These are phyloP conservation scores for Nakazawaea anatomiae DNA, from an alignment of 805 yeast species.

Conservation along the genomic window DNA sequence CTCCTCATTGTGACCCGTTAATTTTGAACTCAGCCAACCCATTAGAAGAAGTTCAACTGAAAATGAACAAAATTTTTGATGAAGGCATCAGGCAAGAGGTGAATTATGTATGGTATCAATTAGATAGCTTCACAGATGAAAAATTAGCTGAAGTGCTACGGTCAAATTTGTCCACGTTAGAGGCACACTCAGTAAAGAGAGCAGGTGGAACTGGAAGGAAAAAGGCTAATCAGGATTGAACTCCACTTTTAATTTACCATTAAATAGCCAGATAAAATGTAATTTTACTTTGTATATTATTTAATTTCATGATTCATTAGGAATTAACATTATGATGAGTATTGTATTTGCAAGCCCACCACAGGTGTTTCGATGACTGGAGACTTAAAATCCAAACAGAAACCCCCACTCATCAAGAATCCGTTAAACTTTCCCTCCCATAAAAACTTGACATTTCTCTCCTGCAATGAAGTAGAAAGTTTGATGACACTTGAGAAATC, in stretches of 20 bases:
- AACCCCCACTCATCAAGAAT: conserved; percentile 73
- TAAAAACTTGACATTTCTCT: conserved; percentile 51
- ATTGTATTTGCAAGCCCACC: conserved; percentile 59
- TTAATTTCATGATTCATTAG: not conserved
- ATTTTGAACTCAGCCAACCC: conserved; percentile 60
- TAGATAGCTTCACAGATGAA: conserved; percentile 72
- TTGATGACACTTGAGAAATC: conserved; percentile 69
- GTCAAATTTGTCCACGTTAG: conserved; percentile 39
- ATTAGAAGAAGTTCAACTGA: conserved; percentile 44
- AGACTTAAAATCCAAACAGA: conserved; percentile 40
- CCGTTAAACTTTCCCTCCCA: conserved; percentile 91
- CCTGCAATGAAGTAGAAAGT: conserved; percentile 62
- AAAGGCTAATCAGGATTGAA: not conserved
- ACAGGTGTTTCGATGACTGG: conserved; percentile 40
- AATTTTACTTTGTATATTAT: not conserved
- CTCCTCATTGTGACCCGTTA: conserved; percentile 58
- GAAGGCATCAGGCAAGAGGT: conserved; percentile 56
- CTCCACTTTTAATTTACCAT: not conserved
- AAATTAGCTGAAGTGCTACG: conserved; percentile 58
- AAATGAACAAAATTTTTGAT: conserved; percentile 57
- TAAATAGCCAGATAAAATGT: not conserved
- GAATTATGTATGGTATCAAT: conserved; percentile 75
- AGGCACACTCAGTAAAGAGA: conserved; percentile 11
- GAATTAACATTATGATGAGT: conserved; percentile 36
- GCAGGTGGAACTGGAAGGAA: conserved; percentile 3